Evolutionary conservation across 2,329 filamentous ascomycete species (phyloP).

Genomic region (Aspergillus japonicus): DNA sequence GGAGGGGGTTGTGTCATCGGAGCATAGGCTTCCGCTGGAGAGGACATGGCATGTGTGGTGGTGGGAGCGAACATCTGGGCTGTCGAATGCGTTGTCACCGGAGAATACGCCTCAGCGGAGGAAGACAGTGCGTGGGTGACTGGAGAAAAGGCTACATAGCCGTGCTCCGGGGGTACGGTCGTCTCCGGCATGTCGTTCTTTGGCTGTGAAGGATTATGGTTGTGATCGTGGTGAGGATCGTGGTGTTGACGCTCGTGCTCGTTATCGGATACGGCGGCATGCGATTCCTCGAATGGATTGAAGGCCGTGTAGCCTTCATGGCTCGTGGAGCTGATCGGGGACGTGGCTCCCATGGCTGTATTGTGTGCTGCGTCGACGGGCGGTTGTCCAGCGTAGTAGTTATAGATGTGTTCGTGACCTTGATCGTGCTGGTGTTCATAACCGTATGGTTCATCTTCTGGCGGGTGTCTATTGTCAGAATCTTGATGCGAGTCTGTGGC

Average conservation of each 20-base stretch:
- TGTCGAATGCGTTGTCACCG: neutral
- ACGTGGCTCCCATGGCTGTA: slow-evolving; percentile 2
- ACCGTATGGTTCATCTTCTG: slow-evolving; percentile 1
- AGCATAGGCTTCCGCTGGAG: neutral
- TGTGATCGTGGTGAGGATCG: neutral
- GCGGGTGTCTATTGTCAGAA: neutral
- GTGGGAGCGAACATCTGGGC: neutral
- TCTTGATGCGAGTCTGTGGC: neutral
- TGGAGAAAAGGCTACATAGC: neutral
- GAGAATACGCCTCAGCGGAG: neutral
- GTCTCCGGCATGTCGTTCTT: neutral
- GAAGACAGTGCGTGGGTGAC: neutral
- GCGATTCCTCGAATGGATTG: neutral
- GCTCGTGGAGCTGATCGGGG: slow-evolving; percentile 2
- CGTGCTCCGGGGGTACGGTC: neutral
- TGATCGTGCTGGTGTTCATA: neutral
- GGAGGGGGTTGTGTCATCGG: neutral
- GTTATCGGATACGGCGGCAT: neutral
- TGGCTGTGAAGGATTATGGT: neutral
- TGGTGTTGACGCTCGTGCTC: neutral
- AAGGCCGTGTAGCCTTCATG: slow-evolving; percentile 6
- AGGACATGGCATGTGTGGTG: neutral
- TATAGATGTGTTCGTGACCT: neutral
- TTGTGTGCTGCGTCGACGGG: neutral
- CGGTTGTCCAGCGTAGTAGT: neutral